Base-by-base conservation (phyloP, 1,139 yeast species). In the Suhomyces maxii region DNA sequence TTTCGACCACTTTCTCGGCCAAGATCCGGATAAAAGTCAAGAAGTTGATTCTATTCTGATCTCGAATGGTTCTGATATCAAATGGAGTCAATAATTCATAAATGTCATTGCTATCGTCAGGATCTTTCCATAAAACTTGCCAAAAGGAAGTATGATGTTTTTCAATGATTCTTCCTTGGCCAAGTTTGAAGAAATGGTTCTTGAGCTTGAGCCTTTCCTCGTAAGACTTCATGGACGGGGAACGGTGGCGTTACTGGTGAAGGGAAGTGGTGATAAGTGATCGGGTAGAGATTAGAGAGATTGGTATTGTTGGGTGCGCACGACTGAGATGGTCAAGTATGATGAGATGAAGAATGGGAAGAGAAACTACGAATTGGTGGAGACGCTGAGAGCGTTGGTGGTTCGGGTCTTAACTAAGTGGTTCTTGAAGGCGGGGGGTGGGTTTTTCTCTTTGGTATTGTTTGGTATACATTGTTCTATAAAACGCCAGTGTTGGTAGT, bases 161-260 rank as follows among this genome's bases (percentile, higher is more conserved):
- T 1, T 80, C 68, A 14, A 84, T 73, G 25, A 77, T 57, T 36
- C 72, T 59, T 8, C 79, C 77, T 48, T 84, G 90, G 10, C 86
- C 83, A 34, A 89, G 73, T 53, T 76, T 73, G 59, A 79, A 76
- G 53, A 89, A 77, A 54, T 83, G 89, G 56, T 77, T 77, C 61
- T 80, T 83, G 61, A 81, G 79, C 47, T 74, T 70, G 33, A 80
- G 68, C 55, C 77, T 84, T 26, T 91, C 87, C 49, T 88, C 95
- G 14, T 84, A 71, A 32, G 85, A 79, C 39, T 85, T 90, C 96
- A 88, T 88, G 34, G 42, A 23, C 11, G 31, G 28, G 37, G 8
- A 26, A 25, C 10, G 36, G 40, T 33, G 36, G 39, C n/a, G 39
- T 11, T 8, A n/a, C 23, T 37, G 32, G 34, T 31, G 25, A 11